Evolutionary conservation across 768 basidiomycete species (phyloP).

Genomic region (Leccinellum rugosiceps): DNA sequence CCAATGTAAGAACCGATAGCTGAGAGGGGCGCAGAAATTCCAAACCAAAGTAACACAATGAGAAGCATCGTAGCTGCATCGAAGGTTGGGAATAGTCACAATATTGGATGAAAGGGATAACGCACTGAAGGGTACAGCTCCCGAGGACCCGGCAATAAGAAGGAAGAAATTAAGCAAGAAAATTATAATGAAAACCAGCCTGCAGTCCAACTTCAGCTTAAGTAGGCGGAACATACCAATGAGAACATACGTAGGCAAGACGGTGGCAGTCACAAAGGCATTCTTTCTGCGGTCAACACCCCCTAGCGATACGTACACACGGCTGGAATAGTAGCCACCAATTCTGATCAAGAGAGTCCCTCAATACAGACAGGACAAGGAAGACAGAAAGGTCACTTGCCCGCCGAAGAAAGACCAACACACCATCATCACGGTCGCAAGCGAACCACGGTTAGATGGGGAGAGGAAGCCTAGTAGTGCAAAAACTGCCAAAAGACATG

Average conservation of each 20-base stretch:
- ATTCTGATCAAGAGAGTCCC: constrained; percentile 44
- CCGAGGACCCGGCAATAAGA: constrained; percentile 79
- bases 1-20: constrained; percentile 86
- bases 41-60: constrained; percentile 86
- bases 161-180: constrained; percentile 93
- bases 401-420: constrained; percentile 93
- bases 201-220: constrained; percentile 30
- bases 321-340: constrained; percentile 84
- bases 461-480: constrained; percentile 91
- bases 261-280: constrained; percentile 82
- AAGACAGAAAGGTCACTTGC: constrained; percentile 35
- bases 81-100: neutral
- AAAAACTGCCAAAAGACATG: constrained; percentile 56
- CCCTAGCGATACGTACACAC: constrained; percentile 70
- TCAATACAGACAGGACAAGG: neutral
- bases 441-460: constrained; percentile 91
- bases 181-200: constrained; percentile 78
- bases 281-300: constrained; percentile 78
- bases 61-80: constrained; percentile 73
- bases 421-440: constrained; percentile 65
- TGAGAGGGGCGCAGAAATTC: constrained; percentile 89
- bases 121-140: constrained; percentile 91
- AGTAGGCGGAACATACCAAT: neutral
- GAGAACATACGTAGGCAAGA: constrained; percentile 73
- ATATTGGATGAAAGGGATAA: neutral